Evolutionary conservation across 2,329 filamentous ascomycete genomes (phyloP), one percentile per base, ranked within the genome.

Genomic region (Arthroderma sp.): DNA sequence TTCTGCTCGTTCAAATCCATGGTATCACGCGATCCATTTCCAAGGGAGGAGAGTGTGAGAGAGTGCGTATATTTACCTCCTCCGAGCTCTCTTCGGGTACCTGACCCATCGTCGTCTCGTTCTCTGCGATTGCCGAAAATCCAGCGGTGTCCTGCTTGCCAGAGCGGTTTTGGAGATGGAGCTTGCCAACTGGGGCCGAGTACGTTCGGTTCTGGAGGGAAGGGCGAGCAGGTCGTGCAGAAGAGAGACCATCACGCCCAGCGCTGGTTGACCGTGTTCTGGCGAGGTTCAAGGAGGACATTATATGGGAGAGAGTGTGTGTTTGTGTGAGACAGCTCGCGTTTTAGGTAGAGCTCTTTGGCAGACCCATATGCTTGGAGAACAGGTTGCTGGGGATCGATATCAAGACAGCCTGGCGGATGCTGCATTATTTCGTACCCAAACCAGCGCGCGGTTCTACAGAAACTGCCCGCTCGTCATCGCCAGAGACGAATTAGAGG

Each of bases 211-310:
- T 63, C 41, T 64, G 67, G 35, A 72, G 65, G 13, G 63, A 61
- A 23, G 71, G 70, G 35, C 70, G 66, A 56, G 65, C 63, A 33
- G 63, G 64, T 53, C 65, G 58, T n/a, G 56, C 52, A 15, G 55
- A 31, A 37, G 59, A 41, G n/a, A 38, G 54, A 23, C 55, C 60
- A 56, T 68, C 65, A 21, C 64, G 62, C 62, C 62, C 66, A 49
- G 71, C 68, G 56, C 68, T 72, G 41, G 63, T 64, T 13, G 68
- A 66, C 58, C 68, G 33, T 57, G 68, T 67, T 61, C 65, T 63
- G 56, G 65, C 63, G 41, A 62, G 44, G 39, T 64, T 58, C 58
- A 68, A 64, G n/a, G 63, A 68, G 53, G 58, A 51, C 56, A 60
- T 62, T n/a, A 31, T 51, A 51, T 33, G 25, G 41, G 39, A 21